phyloP scores from a whole-genome alignment of 768 basidiomycete genomes.

The Suillus luteus region DNA sequence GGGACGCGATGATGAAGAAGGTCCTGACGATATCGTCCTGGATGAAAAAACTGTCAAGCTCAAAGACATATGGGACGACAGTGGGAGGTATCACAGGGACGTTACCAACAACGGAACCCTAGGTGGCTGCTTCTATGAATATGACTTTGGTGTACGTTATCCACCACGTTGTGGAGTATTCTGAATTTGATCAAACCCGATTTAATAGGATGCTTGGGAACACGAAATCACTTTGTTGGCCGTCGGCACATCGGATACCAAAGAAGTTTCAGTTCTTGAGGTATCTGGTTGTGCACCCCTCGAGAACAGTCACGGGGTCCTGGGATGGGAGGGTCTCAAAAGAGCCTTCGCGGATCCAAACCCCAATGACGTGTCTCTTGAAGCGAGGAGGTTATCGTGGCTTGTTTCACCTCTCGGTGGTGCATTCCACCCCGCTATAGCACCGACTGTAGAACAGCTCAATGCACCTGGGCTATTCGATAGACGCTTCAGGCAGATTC shows the following conservation, averaged over 20 bases:
- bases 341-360: conserved; percentile 14
- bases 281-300: conserved; percentile 11
- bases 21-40: background rate
- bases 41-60: conserved; percentile 16
- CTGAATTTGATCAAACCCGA: background rate
- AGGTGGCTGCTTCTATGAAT: conserved; percentile 21
- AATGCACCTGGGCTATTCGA: conserved; percentile 11
- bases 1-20: conserved; percentile 9
- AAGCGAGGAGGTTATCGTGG: conserved; percentile 27
- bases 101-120: conserved; percentile 10
- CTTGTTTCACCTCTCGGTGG: conserved; percentile 21
- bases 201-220: conserved; percentile 26
- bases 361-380: background rate
- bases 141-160: conserved; percentile 24
- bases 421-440: conserved; percentile 11
- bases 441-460: conserved; percentile 10
- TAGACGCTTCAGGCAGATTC: conserved; percentile 5
- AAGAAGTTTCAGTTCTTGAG: conserved; percentile 11
- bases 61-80: conserved; percentile 15
- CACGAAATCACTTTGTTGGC: conserved; percentile 15
- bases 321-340: conserved; percentile 17
- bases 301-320: conserved; percentile 11
- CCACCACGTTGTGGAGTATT: background rate
- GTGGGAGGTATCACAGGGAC: conserved; percentile 11
- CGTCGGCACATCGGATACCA: background rate